These are phyloP conservation scores for Globisporangium paddicum DNA, from an alignment of 352 stramenopile species.

Conservation along the genomic window DNA sequence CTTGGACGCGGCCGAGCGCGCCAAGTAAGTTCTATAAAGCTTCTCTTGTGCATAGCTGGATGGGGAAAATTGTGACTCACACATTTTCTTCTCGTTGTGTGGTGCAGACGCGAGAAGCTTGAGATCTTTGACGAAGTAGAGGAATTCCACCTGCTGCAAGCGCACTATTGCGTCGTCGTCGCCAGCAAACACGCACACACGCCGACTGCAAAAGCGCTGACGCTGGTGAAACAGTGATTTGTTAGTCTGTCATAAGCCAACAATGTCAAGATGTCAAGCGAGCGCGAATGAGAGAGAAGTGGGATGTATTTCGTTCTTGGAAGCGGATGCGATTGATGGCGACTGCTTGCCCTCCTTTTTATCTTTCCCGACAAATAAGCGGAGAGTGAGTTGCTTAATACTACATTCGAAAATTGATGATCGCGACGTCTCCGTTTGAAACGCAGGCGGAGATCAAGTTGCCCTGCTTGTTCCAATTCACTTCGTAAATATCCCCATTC, in stretches of 20 bases:
- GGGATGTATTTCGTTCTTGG: conserved; percentile 15
- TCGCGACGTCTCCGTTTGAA: conserved; percentile 81
- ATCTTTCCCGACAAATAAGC: conserved; percentile 6
- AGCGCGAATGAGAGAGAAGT: conserved; percentile 8
- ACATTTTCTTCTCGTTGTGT: background rate
- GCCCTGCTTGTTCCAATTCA: conserved; percentile 95
- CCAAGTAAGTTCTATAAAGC: conserved; percentile 36
- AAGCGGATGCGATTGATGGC: background rate
- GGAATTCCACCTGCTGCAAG: conserved; percentile 90
- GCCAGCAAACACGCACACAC: conserved; percentile 43
- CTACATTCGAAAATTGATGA: conserved; percentile 91
- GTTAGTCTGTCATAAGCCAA: too few species aligned
- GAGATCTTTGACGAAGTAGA: conserved; percentile 93
- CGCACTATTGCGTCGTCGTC: conserved; percentile 89
- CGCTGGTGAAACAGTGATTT: conserved; percentile 15
- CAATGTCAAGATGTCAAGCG: background rate
- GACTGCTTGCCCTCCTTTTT: conserved; percentile 9
- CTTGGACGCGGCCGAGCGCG: conserved; percentile 57
- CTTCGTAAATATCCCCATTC: conserved; percentile 98
- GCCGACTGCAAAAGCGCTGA: conserved; percentile 25
- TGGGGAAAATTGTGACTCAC: background rate
- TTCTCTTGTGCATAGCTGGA: background rate
- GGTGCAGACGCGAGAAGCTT: conserved; percentile 62
- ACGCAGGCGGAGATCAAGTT: conserved; percentile 84
- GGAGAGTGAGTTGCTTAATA: conserved; percentile 53